phyloP scores from a whole-genome alignment of 768 basidiomycete species.

The Dentipellis fragilis region DNA sequence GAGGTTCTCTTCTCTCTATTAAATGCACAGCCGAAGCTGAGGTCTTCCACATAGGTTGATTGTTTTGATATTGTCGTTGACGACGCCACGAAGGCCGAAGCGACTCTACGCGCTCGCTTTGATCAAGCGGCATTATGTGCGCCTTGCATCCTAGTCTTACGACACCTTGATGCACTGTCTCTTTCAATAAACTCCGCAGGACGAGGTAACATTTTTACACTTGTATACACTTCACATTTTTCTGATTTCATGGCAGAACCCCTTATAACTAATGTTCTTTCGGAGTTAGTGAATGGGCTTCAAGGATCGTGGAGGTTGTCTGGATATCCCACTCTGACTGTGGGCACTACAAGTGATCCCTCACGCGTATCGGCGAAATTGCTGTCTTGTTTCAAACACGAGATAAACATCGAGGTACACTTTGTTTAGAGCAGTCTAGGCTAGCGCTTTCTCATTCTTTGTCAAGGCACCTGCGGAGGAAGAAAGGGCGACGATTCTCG shows the following conservation, averaged over 20 bases:
- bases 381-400: slow-evolving; percentile 75
- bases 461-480: slow-evolving; percentile 70
- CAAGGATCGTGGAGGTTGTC: slow-evolving; percentile 45
- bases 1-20: slow-evolving; percentile 38
- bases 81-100: slow-evolving; percentile 65
- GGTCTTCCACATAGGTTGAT: slow-evolving; percentile 47
- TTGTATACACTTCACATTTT: background rate
- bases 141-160: slow-evolving; percentile 76
- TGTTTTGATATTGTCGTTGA: slow-evolving; percentile 82
- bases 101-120: slow-evolving; percentile 56
- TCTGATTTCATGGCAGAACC: slow-evolving; percentile 33
- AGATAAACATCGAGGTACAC: slow-evolving; percentile 60
- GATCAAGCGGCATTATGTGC: slow-evolving; percentile 70
- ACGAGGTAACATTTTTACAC: slow-evolving; percentile 43
- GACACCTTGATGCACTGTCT: slow-evolving; percentile 72
- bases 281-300: slow-evolving; percentile 52
- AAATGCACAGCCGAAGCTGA: background rate
- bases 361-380: slow-evolving; percentile 56
- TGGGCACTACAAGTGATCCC: slow-evolving; percentile 64
- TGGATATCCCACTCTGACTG: slow-evolving; percentile 63
- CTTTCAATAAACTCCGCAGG: slow-evolving; percentile 57
- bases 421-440: background rate
- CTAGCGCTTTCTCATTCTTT: background rate
- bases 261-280: slow-evolving; percentile 43
- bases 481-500: slow-evolving; percentile 57